Conservation (phyloP, 495 filamentous ascomycete species). For the Penicillium antarcticum region DNA sequence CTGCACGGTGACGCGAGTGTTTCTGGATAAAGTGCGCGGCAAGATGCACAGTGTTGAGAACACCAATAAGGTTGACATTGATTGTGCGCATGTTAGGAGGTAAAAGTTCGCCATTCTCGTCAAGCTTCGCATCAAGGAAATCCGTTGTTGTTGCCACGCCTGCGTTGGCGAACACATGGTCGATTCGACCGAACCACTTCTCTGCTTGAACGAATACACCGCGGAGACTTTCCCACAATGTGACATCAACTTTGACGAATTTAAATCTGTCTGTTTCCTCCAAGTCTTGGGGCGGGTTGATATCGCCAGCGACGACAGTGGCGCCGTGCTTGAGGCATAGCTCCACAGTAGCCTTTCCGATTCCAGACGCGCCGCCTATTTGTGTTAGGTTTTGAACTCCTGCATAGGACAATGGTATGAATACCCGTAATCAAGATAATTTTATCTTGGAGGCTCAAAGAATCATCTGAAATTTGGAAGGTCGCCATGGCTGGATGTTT, state of each 20-base stretch:
- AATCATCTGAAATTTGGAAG: constrained; percentile 12
- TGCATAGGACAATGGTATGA: constrained; percentile 1
- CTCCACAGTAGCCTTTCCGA: constrained; percentile 43
- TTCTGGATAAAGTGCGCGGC: constrained; percentile 35
- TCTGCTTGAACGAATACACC: constrained; percentile 38
- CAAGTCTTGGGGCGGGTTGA: constrained; percentile 24
- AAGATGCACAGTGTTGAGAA: constrained; percentile 38
- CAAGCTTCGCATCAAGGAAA: constrained; percentile 38
- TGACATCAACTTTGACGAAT: constrained; percentile 39
- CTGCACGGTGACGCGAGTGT: constrained; percentile 13
- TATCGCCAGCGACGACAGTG: constrained; percentile 41
- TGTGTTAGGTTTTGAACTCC: background rate
- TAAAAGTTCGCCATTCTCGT: constrained; percentile 36
- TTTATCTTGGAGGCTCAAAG: constrained; percentile 33
- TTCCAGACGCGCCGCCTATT: constrained; percentile 49
- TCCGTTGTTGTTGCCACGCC: constrained; percentile 37
- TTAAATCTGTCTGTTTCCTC: constrained; percentile 15
- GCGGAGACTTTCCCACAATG: constrained; percentile 37
- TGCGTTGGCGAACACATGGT: constrained; percentile 51
- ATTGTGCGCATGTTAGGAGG: constrained; percentile 37
- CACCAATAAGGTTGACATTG: constrained; percentile 42
- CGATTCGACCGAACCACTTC: constrained; percentile 39
- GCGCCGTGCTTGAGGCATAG: constrained; percentile 45
- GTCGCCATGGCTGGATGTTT: constrained; percentile 3
- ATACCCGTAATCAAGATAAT: constrained; percentile 50